Conservation (phyloP, 2,329 filamentous ascomycete genomes). For the Aspergillus caelatus region DNA sequence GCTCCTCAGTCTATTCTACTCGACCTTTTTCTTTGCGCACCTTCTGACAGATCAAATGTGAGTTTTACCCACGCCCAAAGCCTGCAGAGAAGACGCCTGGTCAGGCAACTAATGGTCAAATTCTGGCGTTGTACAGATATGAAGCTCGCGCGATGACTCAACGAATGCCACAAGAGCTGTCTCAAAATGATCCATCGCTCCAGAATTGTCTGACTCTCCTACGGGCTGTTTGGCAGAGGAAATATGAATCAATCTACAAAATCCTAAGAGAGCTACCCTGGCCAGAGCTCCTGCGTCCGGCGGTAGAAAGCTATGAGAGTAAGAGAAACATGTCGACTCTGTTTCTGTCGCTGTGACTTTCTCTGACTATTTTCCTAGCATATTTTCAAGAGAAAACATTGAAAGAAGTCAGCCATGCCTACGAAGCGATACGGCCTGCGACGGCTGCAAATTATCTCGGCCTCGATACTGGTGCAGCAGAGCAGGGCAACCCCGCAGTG, state of each 20-base stretch:
- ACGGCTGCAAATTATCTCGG: conserved; percentile 41
- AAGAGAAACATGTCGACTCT: conserved; percentile 14
- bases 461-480: conserved; percentile 31
- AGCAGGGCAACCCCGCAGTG: conserved; percentile 30
- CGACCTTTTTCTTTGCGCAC: conserved; percentile 43
- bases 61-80: conserved; percentile 14
- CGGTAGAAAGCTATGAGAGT: conserved; percentile 42
- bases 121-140: conserved; percentile 24
- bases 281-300: conserved; percentile 33
- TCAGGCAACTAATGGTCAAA: conserved; percentile 8
- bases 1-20: conserved; percentile 42
- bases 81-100: background rate
- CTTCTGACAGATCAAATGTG: conserved; percentile 45
- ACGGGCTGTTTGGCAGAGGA: conserved; percentile 42
- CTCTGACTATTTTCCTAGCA: conserved; percentile 22
- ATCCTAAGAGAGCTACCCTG: conserved; percentile 37
- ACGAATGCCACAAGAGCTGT: conserved; percentile 37
- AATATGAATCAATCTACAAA: conserved; percentile 39
- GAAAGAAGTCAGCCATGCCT: conserved; percentile 41
- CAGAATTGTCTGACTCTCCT: conserved; percentile 40
- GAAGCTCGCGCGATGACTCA: conserved; percentile 45
- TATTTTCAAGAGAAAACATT: conserved; percentile 44
- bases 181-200: conserved; percentile 33
- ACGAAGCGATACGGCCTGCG: conserved; percentile 42
- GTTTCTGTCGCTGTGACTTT: background rate